These are phyloP conservation scores for Lecanosticta acicola DNA, from an alignment of 2,329 filamentous ascomycete species.

Conservation along the genomic window DNA sequence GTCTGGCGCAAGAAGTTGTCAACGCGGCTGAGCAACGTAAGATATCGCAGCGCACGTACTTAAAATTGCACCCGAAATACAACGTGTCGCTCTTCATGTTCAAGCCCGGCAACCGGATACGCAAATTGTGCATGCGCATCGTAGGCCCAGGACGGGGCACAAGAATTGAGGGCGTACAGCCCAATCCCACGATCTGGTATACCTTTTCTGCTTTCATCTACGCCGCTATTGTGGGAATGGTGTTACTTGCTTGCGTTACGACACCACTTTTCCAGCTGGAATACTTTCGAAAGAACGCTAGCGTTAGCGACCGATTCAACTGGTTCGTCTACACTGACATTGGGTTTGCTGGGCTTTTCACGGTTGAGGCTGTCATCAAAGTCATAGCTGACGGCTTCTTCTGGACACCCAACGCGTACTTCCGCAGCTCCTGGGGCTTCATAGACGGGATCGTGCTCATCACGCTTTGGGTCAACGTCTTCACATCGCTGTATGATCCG, in stretches of 20 bases:
- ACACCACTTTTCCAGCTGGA: slow-evolving; percentile 90
- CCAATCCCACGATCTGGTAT: slow-evolving; percentile 88
- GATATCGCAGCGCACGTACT: slow-evolving; percentile 82
- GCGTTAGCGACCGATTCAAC: slow-evolving; percentile 53
- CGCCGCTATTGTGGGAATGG: slow-evolving; percentile 91
- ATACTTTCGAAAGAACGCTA: slow-evolving; percentile 53
- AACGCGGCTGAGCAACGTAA: slow-evolving; percentile 76
- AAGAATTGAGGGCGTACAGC: slow-evolving; percentile 82
- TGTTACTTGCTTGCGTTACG: slow-evolving; percentile 88
- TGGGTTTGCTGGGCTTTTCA: slow-evolving; percentile 82
- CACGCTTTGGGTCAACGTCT: slow-evolving; percentile 92
- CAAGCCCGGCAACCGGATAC: slow-evolving; percentile 67
- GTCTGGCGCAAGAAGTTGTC: slow-evolving; percentile 87
- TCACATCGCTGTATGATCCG: slow-evolving; percentile 73
- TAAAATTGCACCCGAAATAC: slow-evolving; percentile 79
- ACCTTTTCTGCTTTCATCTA: slow-evolving; percentile 91
- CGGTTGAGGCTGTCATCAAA: slow-evolving; percentile 81
- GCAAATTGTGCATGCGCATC: slow-evolving; percentile 77
- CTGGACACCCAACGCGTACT: slow-evolving; percentile 95
- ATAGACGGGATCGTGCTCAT: slow-evolving; percentile 89
- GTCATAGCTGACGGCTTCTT: slow-evolving; percentile 91
- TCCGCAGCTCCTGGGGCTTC: slow-evolving; percentile 92
- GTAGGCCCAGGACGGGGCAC: slow-evolving; percentile 85
- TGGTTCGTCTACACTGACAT: slow-evolving; percentile 97
- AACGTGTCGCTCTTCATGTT: slow-evolving; percentile 92